phyloP scores from a whole-genome alignment of 2,329 filamentous ascomycete species.

The Fusarium avenaceum region DNA sequence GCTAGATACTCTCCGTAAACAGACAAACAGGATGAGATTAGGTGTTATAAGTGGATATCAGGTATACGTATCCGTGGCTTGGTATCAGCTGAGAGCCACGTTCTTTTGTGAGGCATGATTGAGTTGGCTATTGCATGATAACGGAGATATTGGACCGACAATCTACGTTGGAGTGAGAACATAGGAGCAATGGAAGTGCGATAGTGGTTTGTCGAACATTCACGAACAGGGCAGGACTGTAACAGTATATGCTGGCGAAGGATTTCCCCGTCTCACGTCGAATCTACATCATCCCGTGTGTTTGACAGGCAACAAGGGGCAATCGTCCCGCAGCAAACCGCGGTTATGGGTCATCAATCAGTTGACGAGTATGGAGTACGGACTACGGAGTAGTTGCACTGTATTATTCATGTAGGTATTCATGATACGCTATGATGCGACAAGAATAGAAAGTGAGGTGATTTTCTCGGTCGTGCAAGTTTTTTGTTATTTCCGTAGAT shows the following conservation, averaged over 20 bases:
- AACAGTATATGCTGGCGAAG: constrained; percentile 8
- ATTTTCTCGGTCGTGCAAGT: background rate
- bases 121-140: constrained; percentile 32
- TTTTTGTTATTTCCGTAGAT: background rate
- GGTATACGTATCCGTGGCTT: constrained; percentile 29
- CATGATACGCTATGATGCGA: constrained; percentile 43
- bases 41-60: constrained; percentile 25
- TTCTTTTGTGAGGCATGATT: constrained; percentile 38
- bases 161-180: constrained; percentile 1
- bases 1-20: background rate
- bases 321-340: constrained; percentile 16
- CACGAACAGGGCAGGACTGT: constrained; percentile 1
- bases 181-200: background rate
- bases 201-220: constrained; percentile 5
- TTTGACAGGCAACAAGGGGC: constrained; percentile 41
- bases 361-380: background rate
- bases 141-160: constrained; percentile 22
- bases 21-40: background rate
- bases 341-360: background rate
- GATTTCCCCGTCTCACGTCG: constrained; percentile 34
- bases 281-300: constrained; percentile 36
- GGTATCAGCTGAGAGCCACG: constrained; percentile 29
- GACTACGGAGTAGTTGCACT: background rate
- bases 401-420: background rate
- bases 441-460: constrained; percentile 4